These are phyloP conservation scores for Paramecium caudatum DNA, from an alignment of 73 alveolate species.

Conservation along the genomic window DNA sequence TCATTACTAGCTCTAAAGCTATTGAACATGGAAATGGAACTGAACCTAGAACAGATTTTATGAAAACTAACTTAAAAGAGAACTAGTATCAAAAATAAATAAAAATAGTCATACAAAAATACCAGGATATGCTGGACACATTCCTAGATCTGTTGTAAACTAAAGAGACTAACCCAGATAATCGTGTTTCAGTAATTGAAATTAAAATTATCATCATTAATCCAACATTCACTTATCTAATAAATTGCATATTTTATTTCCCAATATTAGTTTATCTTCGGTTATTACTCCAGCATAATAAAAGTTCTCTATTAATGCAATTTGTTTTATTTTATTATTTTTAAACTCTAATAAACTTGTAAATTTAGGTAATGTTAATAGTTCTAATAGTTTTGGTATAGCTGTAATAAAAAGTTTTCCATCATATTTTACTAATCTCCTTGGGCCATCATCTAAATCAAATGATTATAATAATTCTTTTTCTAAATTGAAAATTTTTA, in stretches of 20 bases:
- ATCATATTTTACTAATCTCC: background rate
- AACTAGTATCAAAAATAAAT: constrained; percentile 51
- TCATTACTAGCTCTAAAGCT: constrained; percentile 65
- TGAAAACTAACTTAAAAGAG: constrained; percentile 70
- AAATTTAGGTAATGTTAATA: background rate
- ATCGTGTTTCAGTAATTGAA: constrained; percentile 36
- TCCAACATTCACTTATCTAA: too few relatives aligned
- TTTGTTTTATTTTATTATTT: background rate
- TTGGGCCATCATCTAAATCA: background rate
- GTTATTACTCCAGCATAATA: background rate
- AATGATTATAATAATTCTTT: background rate
- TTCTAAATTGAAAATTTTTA: background rate
- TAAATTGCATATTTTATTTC: background rate
- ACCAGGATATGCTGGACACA: constrained; percentile 79
- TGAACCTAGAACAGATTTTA: constrained; percentile 71
- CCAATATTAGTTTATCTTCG: background rate
- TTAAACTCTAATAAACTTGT: background rate
- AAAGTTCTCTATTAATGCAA: background rate
- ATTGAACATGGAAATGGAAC: constrained; percentile 72
- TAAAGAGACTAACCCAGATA: constrained; percentile 40
- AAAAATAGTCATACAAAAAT: constrained; percentile 71
- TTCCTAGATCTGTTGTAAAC: constrained; percentile 70
- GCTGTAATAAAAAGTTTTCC: constrained; percentile 8
- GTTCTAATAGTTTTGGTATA: background rate
- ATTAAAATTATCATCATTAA: too few relatives aligned